Conservation (phyloP, 495 filamentous ascomycete species). For the Ascodesmis nigricans region DNA sequence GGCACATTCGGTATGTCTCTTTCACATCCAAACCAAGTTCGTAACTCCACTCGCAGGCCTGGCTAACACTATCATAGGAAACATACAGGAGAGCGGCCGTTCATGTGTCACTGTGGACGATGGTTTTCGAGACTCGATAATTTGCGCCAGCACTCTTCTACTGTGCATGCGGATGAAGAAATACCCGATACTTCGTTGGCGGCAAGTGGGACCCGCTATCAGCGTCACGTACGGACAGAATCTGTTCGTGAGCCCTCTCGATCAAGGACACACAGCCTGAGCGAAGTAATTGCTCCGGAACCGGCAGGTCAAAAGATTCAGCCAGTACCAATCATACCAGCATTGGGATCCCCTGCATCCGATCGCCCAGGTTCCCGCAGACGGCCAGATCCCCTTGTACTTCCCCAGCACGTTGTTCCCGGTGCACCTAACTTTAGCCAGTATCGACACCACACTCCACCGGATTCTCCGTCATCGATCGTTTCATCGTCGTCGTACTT, state of each 20-base stretch:
- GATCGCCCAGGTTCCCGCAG: constrained; percentile 16
- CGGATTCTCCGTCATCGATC: constrained; percentile 18
- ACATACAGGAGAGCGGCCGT: constrained; percentile 92
- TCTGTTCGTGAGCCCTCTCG: constrained; percentile 8
- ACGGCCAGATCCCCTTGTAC: constrained; percentile 16
- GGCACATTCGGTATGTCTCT: constrained; percentile 58
- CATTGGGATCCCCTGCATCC: constrained; percentile 10
- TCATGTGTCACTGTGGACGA: constrained; percentile 87
- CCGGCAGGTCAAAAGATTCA: constrained; percentile 13
- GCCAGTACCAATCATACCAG: neutral
- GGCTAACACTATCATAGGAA: too few species aligned
- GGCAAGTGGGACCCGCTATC: constrained; percentile 80
- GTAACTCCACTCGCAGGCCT: neutral
- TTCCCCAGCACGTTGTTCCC: constrained; percentile 9
- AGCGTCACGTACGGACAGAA: constrained; percentile 68
- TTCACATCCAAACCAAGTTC: constrained; percentile 1
- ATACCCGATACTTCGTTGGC: constrained; percentile 85
- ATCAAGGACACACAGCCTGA: constrained; percentile 13
- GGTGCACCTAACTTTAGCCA: constrained; percentile 13
- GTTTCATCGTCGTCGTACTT: constrained; percentile 7
- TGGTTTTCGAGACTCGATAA: constrained; percentile 96
- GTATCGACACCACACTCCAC: constrained; percentile 20
- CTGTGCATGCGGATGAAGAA: constrained; percentile 92
- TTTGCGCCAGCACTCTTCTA: constrained; percentile 87
- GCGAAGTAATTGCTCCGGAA: constrained; percentile 16